Percentiles rank a stretch among this genome's conserved stretches.
Evolutionary conservation across 225 moss, liverwort and hornwort genomes (phyloP).

Genomic region (Climacium dendroides): DNA sequence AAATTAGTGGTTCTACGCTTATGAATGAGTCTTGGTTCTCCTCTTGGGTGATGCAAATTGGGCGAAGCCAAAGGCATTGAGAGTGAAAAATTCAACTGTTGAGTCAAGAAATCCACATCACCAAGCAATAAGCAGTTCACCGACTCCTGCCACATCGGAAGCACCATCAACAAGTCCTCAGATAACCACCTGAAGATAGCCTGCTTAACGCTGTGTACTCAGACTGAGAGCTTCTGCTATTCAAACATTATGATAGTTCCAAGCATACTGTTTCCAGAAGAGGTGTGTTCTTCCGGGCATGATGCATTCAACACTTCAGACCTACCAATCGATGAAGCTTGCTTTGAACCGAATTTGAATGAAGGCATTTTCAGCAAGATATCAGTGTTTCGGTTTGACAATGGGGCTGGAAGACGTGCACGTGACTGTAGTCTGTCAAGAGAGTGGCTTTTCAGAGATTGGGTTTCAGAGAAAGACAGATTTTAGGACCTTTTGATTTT

Average conservation of each 20-base stretch:
- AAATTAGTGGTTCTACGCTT: neutral
- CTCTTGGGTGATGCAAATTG: neutral
- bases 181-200: neutral
- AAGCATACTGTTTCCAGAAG: neutral
- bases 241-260: neutral
- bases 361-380: neutral
- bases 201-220: neutral
- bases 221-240: neutral
- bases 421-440: neutral
- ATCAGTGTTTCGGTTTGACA: neutral
- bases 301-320: neutral
- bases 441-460: neutral
- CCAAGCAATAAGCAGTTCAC: neutral
- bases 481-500: neutral
- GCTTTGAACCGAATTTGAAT: neutral
- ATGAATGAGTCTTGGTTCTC: neutral
- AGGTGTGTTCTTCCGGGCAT: neutral
- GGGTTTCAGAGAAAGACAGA: neutral
- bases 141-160: neutral
- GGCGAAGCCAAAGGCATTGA: neutral
- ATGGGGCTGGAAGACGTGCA: neutral
- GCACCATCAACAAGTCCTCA: neutral
- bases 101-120: neutral
- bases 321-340: neutral
- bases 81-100: neutral